Evolutionary conservation across 192 early-diverging fungal species (phyloP).

Genomic region (Haplosporangium gracile): DNA sequence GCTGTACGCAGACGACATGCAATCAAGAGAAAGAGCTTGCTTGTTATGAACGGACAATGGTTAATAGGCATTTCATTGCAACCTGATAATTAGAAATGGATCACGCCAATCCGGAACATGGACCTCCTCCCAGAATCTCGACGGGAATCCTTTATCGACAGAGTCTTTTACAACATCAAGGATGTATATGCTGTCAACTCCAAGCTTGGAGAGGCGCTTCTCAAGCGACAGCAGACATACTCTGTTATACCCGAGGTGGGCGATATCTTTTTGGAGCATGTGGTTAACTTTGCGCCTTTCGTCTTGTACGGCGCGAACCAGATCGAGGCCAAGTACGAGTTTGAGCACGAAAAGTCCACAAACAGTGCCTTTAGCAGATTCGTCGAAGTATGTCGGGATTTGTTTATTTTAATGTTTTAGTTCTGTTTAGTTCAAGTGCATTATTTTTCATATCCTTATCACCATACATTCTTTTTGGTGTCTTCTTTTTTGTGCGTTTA

Average conservation of each 20-base stretch:
- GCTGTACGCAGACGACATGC: neutral
- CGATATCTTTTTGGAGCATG: slow-evolving; percentile 84
- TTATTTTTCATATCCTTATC: neutral
- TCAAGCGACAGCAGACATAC: slow-evolving; percentile 73
- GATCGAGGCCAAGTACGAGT: slow-evolving; percentile 82
- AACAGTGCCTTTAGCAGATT: slow-evolving; percentile 81
- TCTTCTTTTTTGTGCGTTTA: slow-evolving; percentile 37
- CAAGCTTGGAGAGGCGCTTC: slow-evolving; percentile 69
- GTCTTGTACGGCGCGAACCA: slow-evolving; percentile 91
- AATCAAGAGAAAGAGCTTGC: too few relatives aligned
- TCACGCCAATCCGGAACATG: slow-evolving; percentile 69
- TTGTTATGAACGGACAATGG: neutral
- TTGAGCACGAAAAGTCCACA: slow-evolving; percentile 82
- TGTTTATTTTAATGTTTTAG: neutral
- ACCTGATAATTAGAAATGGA: slow-evolving; percentile 62
- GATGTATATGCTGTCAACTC: slow-evolving; percentile 74
- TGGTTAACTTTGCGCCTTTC: slow-evolving; percentile 80
- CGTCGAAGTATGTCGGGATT: slow-evolving; percentile 68
- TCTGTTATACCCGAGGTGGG: slow-evolving; percentile 87
- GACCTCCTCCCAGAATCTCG: slow-evolving; percentile 76
- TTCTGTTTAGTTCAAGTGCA: too few relatives aligned
- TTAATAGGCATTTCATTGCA: neutral
- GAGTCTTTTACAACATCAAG: slow-evolving; percentile 85
- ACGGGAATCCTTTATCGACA: slow-evolving; percentile 78
- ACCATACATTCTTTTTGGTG: neutral